Percentiles rank a stretch among this genome's conserved stretches.
phyloP scores from a whole-genome alignment of 257 asterid genomes.

The Capsicum baccatum region DNA sequence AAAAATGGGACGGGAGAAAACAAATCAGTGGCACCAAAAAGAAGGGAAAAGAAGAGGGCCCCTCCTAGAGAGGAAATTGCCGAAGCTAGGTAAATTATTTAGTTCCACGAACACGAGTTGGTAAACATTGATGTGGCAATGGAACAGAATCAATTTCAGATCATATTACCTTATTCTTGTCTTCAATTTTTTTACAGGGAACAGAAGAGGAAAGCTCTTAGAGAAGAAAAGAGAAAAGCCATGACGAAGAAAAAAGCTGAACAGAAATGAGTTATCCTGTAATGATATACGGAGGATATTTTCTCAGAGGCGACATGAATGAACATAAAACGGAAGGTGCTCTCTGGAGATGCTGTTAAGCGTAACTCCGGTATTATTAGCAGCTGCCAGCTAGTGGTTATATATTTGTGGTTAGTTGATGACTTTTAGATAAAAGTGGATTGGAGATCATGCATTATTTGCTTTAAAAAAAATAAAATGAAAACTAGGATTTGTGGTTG shows the following conservation, averaged over 20 bases:
- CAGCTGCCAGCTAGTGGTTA: slow-evolving; percentile 1
- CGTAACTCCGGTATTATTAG: neutral
- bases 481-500: neutral
- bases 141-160: neutral
- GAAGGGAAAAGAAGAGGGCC: slow-evolving; percentile 46
- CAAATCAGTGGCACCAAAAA: slow-evolving; percentile 35
- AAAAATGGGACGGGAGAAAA: slow-evolving; percentile 36
- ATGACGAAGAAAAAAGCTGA: slow-evolving; percentile 32
- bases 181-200: slow-evolving; percentile 55
- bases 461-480: neutral
- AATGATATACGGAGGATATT: neutral
- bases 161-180: slow-evolving; percentile 6
- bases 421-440: neutral
- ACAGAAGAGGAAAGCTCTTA: slow-evolving; percentile 61
- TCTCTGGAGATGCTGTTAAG: no score
- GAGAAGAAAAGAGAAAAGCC: slow-evolving; percentile 55
- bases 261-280: neutral
- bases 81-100: slow-evolving; percentile 50
- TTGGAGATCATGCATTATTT: neutral
- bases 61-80: slow-evolving; percentile 68
- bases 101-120: neutral
- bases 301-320: neutral
- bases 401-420: neutral
- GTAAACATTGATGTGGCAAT: neutral
- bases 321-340: neutral